phyloP scores from a whole-genome alignment of 441 rosid genomes.

The Populus hybrid region DNA sequence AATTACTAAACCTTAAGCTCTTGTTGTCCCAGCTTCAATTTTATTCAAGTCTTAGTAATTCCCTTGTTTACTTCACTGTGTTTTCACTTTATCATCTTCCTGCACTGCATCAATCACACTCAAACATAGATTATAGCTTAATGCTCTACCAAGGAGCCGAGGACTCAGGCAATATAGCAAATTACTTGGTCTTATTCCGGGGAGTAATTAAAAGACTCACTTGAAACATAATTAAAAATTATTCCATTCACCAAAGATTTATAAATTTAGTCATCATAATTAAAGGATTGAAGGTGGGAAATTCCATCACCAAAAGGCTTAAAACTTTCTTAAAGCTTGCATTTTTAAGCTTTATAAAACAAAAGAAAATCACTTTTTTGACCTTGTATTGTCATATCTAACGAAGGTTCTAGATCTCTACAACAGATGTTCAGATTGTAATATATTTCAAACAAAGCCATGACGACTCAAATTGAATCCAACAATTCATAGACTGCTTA shows the following conservation, averaged over 20 bases:
- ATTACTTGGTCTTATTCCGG: not conserved
- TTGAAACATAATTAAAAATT: not conserved
- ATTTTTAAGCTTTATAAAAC: not conserved
- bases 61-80: not conserved
- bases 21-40: not conserved
- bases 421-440: not conserved
- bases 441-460: not conserved
- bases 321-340: not conserved
- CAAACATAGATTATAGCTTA: not conserved
- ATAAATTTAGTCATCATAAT: not conserved
- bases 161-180: not conserved
- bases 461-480: not conserved
- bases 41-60: not conserved
- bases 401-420: not conserved
- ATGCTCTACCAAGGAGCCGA: not conserved
- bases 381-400: not conserved
- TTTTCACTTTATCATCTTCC: not conserved
- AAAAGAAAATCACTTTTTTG: not conserved
- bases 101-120: not conserved
- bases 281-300: no score
- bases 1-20: not conserved
- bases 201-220: not conserved
- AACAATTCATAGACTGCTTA: not conserved
- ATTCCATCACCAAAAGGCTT: not conserved
- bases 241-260: not conserved